Conservation (phyloP, 495 filamentous ascomycete genomes). For the Pseudevernia furfuracea region DNA sequence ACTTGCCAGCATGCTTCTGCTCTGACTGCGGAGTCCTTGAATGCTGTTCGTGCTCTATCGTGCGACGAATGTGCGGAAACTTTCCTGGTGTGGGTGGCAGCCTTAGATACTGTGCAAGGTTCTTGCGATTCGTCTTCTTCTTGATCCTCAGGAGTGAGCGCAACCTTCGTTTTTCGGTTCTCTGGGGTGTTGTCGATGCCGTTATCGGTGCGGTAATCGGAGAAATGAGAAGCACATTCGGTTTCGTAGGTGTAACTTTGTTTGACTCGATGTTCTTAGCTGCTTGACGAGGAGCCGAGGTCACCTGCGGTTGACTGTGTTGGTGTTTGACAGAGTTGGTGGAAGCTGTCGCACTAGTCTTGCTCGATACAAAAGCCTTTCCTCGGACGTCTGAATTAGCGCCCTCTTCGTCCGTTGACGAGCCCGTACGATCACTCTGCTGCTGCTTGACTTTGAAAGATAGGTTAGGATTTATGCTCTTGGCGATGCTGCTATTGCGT, state of each 20-base stretch:
- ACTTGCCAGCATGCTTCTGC: not conserved
- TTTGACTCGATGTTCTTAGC: conserved; percentile 28
- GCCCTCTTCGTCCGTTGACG: conserved; percentile 5
- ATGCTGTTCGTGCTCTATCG: not conserved
- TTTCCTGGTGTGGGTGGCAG: conserved; percentile 19
- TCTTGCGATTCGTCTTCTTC: conserved; percentile 17
- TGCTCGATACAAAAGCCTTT: not conserved
- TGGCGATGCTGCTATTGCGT: conserved; percentile 2
- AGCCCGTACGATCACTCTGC: not conserved
- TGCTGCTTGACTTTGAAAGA: not conserved
- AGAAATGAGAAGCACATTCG: conserved; percentile 11
- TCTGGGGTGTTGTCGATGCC: conserved; percentile 20
- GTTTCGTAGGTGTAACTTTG: conserved; percentile 18
- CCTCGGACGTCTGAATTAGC: not conserved
- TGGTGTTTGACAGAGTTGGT: conserved; percentile 8
- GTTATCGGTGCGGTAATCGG: conserved; percentile 20
- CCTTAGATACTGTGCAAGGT: conserved; percentile 13
- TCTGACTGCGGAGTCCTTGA: conserved; percentile 2
- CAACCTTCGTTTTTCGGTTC: conserved; percentile 12
- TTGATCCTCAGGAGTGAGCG: conserved; percentile 17
- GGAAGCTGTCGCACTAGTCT: conserved; percentile 18
- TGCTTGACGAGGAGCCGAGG: conserved; percentile 16
- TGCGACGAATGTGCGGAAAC: conserved; percentile 5
- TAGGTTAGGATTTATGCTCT: not conserved
- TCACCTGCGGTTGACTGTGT: conserved; percentile 6